Percentiles rank a stretch among this genome's conserved stretches.
phyloP scores from a whole-genome alignment of 2,329 filamentous ascomycete genomes.

The Arthrobotrys iridis region DNA sequence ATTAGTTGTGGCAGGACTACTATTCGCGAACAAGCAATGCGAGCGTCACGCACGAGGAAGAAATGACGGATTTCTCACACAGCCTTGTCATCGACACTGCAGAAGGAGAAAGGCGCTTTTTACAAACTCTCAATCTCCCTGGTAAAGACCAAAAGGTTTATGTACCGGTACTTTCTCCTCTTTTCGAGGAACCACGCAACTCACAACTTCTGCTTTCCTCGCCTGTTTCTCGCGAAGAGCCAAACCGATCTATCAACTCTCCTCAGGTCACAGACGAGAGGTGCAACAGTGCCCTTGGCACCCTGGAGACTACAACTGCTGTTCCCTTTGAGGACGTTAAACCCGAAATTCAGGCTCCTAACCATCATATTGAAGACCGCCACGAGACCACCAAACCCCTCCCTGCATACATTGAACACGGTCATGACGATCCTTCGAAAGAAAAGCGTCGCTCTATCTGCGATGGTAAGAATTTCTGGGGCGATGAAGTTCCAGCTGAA shows the following conservation, averaged over 20 bases:
- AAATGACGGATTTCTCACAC: background rate
- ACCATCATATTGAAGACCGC: background rate
- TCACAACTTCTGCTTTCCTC: background rate
- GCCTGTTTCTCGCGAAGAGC: no score
- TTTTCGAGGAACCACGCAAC: background rate
- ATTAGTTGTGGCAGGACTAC: background rate
- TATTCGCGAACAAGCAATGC: background rate
- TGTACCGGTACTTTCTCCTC: background rate
- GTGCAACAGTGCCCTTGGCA: background rate
- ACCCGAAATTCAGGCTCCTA: background rate
- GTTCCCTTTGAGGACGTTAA: background rate
- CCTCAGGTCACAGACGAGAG: background rate
- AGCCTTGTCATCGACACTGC: background rate
- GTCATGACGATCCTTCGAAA: background rate
- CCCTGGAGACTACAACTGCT: background rate
- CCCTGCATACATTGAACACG: conserved; percentile 2
- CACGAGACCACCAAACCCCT: background rate
- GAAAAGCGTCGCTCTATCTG: background rate
- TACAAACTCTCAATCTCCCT: background rate
- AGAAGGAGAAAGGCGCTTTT: background rate
- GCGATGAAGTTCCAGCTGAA: background rate
- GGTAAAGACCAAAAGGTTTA: background rate
- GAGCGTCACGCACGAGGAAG: background rate
- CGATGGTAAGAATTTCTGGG: background rate
- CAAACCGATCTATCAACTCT: background rate